phyloP scores from a whole-genome alignment of 148 eudicot genomes.

The Cornus suecica region DNA sequence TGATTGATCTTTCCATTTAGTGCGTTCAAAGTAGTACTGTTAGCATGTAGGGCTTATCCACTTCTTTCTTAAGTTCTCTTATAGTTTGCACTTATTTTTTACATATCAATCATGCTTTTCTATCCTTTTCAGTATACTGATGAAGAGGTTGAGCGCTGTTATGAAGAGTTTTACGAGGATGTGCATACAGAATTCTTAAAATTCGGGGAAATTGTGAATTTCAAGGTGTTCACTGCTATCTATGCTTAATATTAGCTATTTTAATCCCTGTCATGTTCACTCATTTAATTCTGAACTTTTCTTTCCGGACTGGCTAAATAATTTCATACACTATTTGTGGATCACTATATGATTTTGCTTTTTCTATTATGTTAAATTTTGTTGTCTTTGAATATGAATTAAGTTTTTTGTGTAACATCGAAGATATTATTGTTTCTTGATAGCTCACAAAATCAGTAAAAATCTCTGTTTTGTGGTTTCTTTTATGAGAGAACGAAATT shows the following conservation, averaged over 20 bases:
- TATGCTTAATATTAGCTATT: conserved; percentile 10
- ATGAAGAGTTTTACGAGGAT: conserved; percentile 96
- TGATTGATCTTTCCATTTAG: neutral
- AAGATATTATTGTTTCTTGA: too few species aligned
- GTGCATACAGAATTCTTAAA: conserved; percentile 96
- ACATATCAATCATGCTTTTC: conserved; percentile 3
- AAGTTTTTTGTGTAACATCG: neutral
- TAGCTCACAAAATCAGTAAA: neutral
- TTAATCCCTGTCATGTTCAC: neutral
- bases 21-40: neutral
- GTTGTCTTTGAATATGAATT: neutral
- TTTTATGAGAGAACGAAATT: neutral
- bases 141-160: conserved; percentile 75
- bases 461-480: neutral
- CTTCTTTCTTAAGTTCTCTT: neutral
- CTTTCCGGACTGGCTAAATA: too few species aligned
- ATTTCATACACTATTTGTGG: neutral
- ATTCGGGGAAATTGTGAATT: conserved; percentile 87
- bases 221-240: conserved; percentile 53
- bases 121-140: conserved; percentile 65
- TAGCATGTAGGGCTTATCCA: conserved; percentile 3
- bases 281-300: neutral
- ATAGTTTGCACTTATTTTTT: neutral
- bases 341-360: neutral
- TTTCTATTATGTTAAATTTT: neutral